Base-by-base conservation (phyloP, 1,284 basidiomycete species). In the Calocybe gambosa region DNA sequence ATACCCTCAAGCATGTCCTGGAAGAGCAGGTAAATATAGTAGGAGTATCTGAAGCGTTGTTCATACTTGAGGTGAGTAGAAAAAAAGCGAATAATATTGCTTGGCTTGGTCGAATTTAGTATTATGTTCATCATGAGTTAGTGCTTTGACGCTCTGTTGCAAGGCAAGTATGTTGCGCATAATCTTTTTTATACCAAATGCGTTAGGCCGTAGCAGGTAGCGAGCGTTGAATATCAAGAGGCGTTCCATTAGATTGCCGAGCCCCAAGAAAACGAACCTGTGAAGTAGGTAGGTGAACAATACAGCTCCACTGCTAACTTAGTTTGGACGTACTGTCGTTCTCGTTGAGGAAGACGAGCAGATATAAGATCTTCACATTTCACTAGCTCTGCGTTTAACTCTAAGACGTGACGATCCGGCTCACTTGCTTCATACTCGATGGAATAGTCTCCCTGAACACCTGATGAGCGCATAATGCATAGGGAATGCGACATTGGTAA, bases 61-160 rank as follows among this genome's bases (percentile, higher is more conserved):
- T 42, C 77, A 43, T 62, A 90, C 91, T 63, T 83, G 78, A 13
- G 93, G 91, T 3, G 83, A 75, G 9, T 78, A 58, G 35, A 73
- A 74, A 61, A 89, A 94, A 44, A 96, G 63, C 12, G 83, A 77
- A 69, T 91, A 98, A 65, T 93, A 96, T 38, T 73, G 74, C 55
- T 88, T 82, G 3, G 83, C 86, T 16, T 80, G 75, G 43, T 86
- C 79, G 50, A 98, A 85, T 50, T 87, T 80, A 4, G 81, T 78
- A 47, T 81, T 75, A 45, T 75, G 71, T 39, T 70, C 68, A 47
- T 78, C 77, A 43, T 77, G 70, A 2, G 80, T 77, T 43, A 94
- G 78, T 7, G 85, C 84, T 60, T 92, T 91, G 55, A 97, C 76
- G 56, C 90, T 89, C 62, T 99, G 95, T 62, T 96, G 93, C 19